phyloP scores from a whole-genome alignment of 495 filamentous ascomycete species.

The Neohortaea acidophila region DNA sequence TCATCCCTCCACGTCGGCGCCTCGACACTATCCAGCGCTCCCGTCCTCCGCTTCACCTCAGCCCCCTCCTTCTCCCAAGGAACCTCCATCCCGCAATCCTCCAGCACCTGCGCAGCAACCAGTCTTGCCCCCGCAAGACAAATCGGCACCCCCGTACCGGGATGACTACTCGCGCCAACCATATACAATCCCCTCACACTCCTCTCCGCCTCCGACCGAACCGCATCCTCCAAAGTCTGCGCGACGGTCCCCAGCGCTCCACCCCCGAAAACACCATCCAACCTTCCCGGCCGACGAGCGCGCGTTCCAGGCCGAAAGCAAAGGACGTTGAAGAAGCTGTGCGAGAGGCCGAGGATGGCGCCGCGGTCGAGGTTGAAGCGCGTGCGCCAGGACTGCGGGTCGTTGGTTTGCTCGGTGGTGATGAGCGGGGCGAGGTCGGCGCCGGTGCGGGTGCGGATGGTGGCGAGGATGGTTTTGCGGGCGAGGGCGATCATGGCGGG shows the following conservation, averaged over 20 bases:
- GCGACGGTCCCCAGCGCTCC: constrained; percentile 2
- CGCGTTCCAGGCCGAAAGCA: constrained; percentile 44
- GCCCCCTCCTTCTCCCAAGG: constrained; percentile 28
- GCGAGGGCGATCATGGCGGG: constrained; percentile 34
- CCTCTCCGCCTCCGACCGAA: constrained; percentile 26
- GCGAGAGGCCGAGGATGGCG: constrained; percentile 50
- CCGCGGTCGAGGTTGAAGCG: constrained; percentile 57
- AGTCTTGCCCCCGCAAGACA: constrained; percentile 49
- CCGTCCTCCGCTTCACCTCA: constrained; percentile 14
- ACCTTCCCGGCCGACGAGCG: constrained; percentile 1
- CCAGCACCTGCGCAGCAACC: constrained; percentile 41
- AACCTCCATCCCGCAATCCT: constrained; percentile 25
- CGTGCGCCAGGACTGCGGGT: constrained; percentile 42
- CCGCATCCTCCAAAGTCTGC: constrained; percentile 11
- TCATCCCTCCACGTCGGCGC: constrained; percentile 11
- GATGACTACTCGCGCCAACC: constrained; percentile 56
- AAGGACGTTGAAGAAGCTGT: constrained; percentile 58
- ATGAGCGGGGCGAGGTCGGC: constrained; percentile 33
- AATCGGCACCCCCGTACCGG: constrained; percentile 57
- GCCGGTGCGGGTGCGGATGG: constrained; percentile 40
- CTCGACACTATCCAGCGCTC: constrained; percentile 23
- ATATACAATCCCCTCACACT: constrained; percentile 41
- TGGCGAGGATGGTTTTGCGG: constrained; percentile 38
- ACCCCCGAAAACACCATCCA: constrained; percentile 9
- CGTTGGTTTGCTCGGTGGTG: constrained; percentile 44